phyloP scores from a whole-genome alignment of 148 eudicot species.

The Arctostaphylos glauca region DNA sequence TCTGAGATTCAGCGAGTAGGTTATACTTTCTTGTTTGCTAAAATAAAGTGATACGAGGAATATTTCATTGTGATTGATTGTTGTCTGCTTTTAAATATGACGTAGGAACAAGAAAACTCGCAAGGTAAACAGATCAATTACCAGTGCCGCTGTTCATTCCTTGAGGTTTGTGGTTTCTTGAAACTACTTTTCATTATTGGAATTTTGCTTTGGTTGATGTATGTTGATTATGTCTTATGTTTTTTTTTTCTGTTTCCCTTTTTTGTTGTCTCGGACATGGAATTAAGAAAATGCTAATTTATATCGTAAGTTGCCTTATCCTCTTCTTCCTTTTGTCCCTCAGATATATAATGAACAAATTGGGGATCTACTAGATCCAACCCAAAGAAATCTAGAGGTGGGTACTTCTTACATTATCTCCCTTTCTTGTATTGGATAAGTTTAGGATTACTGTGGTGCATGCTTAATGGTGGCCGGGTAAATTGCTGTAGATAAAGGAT shows the following conservation, averaged over 20 bases:
- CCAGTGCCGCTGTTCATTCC: constrained; percentile 94
- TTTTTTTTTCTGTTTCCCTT: not conserved
- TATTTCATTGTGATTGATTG: not conserved
- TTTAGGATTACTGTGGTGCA: constrained; percentile 3
- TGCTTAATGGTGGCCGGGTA: constrained; percentile 4
- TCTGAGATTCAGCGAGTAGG: constrained; percentile 76
- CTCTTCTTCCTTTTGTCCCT: not conserved
- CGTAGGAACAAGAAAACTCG: constrained; percentile 57
- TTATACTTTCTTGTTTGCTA: constrained; percentile 10
- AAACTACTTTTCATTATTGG: not conserved
- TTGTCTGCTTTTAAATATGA: constrained; percentile 6
- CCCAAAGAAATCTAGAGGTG: constrained; percentile 80
- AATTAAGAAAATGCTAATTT: constrained; percentile 77
- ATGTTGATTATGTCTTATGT: not conserved
- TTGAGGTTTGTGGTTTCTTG: constrained; percentile 58
- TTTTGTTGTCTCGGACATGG: constrained; percentile 42
- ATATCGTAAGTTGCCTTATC: not conserved
- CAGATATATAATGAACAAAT: constrained; percentile 85
- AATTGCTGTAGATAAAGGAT: constrained; percentile 66
- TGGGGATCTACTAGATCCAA: constrained; percentile 89
- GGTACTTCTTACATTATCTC: not conserved
- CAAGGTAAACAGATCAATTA: constrained; percentile 68
- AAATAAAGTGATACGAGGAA: not conserved
- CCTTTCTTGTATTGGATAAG: not conserved
- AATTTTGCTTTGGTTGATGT: not conserved